A percentile compares a stretch with the other conserved stretches of the same genome.
These are phyloP conservation scores for Marsdenia floribunda DNA, from an alignment of 257 asterid species.

Conservation along the genomic window DNA sequence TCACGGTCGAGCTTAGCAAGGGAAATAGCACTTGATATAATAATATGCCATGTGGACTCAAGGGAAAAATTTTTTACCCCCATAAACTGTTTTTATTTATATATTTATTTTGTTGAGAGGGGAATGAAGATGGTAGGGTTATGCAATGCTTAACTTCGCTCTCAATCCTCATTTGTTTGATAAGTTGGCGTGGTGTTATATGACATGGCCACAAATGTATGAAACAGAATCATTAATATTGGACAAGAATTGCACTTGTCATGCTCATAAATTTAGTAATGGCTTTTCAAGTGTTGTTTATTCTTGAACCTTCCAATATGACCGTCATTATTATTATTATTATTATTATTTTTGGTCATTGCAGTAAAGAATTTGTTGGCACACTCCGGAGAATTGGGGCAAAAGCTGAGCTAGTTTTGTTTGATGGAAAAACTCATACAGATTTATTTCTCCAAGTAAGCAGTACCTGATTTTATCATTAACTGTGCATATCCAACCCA, in stretches of 20 bases:
- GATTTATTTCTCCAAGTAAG: constrained; percentile 92
- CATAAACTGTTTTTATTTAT: background rate
- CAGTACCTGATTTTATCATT: constrained; percentile 1
- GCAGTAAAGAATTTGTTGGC: constrained; percentile 64
- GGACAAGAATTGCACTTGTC: too few relatives aligned
- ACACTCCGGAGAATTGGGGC: constrained; percentile 61
- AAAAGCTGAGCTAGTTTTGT: constrained; percentile 59
- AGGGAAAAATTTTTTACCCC: background rate
- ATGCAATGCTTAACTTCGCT: background rate
- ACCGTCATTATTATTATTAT: background rate
- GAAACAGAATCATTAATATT: background rate
- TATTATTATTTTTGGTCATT: background rate
- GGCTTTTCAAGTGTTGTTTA: background rate
- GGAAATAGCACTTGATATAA: background rate
- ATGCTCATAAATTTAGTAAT: background rate
- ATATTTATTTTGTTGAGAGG: background rate
- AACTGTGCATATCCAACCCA: background rate
- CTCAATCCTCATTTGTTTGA: background rate
- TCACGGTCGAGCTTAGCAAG: background rate
- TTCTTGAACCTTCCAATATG: background rate
- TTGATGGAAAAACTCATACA: constrained; percentile 85
- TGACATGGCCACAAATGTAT: background rate
- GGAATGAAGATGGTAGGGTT: background rate
- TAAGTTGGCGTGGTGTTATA: background rate
- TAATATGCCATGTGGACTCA: background rate